Conservation (phyloP, 257 asterid genomes). For the Ilex aquifolium region DNA sequence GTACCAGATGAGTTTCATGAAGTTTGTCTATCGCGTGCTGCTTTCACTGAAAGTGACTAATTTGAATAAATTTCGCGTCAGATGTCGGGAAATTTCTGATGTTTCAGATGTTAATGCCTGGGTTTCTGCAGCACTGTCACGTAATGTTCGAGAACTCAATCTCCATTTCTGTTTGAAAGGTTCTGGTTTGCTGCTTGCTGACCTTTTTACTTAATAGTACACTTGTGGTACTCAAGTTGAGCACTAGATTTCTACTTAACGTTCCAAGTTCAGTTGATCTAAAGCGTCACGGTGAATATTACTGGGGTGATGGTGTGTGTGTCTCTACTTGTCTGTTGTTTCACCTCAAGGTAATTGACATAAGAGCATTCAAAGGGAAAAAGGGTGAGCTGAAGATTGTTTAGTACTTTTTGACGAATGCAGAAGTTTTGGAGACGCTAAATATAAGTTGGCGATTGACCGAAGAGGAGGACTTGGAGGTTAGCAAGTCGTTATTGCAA, state of each 20-base stretch:
- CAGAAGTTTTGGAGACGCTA: no score
- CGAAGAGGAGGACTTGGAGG: no score
- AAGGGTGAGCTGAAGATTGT: conserved; percentile 30
- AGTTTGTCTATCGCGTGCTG: conserved; percentile 44
- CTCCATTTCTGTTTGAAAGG: conserved; percentile 48
- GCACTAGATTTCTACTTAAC: conserved; percentile 17
- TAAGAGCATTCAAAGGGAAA: conserved; percentile 31
- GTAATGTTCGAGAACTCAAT: conserved; percentile 44
- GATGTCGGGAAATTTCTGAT: conserved; percentile 44
- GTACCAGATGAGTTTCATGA: conserved; percentile 28
- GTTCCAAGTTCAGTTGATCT: neutral
- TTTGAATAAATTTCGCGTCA: conserved; percentile 28
- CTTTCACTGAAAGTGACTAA: conserved; percentile 27
- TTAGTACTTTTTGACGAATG: conserved; percentile 16
- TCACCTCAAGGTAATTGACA: conserved; percentile 33
- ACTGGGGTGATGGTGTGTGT: no score
- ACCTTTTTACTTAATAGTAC: conserved; percentile 33
- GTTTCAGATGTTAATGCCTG: conserved; percentile 44
- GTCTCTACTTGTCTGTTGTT: conserved; percentile 23
- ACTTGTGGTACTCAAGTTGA: conserved; percentile 28
- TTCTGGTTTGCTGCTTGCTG: conserved; percentile 30
- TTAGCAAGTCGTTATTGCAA: no score
- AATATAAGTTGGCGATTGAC: no score
- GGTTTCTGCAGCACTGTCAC: conserved; percentile 36
- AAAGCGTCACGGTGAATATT: conserved; percentile 13